phyloP scores from a whole-genome alignment of 768 basidiomycete genomes.

The Floccularia luteovirens region DNA sequence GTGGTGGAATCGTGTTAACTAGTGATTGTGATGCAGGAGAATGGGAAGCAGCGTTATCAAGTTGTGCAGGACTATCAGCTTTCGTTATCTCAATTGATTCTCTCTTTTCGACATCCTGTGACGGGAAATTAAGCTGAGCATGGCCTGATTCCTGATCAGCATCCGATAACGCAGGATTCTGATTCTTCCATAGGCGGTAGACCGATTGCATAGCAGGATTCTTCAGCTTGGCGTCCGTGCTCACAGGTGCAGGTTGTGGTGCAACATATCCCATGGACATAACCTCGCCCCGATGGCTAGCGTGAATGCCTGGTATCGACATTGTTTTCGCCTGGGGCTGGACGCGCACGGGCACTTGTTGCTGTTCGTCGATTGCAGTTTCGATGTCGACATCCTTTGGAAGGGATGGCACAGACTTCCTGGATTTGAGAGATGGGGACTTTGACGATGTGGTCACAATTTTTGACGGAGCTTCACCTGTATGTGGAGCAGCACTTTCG shows the following conservation, averaged over 20 bases:
- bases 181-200: slow-evolving; percentile 70
- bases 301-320: slow-evolving; percentile 86
- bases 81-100: slow-evolving; percentile 13
- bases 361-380: slow-evolving; percentile 14
- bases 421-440: slow-evolving; percentile 15
- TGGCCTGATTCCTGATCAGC: slow-evolving; percentile 8
- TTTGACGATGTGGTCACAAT: slow-evolving; percentile 11
- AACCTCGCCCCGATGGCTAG: slow-evolving; percentile 75
- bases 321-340: slow-evolving; percentile 78
- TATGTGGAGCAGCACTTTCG: slow-evolving; percentile 7
- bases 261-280: slow-evolving; percentile 80
- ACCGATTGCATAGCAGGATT: slow-evolving; percentile 58
- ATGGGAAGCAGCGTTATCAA: slow-evolving; percentile 7
- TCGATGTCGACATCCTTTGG: slow-evolving; percentile 26
- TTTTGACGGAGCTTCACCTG: not conserved
- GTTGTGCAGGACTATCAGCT: slow-evolving; percentile 21
- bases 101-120: slow-evolving; percentile 9
- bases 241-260: slow-evolving; percentile 24
- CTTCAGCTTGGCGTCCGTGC: slow-evolving; percentile 33
- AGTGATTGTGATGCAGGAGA: slow-evolving; percentile 8
- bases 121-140: slow-evolving; percentile 4
- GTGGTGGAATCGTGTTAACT: slow-evolving; percentile 16
- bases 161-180: slow-evolving; percentile 31
- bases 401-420: slow-evolving; percentile 25
- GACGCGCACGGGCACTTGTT: slow-evolving; percentile 51